Base-by-base conservation (phyloP, 1,284 basidiomycete genomes). In the Baeospora myosura region DNA sequence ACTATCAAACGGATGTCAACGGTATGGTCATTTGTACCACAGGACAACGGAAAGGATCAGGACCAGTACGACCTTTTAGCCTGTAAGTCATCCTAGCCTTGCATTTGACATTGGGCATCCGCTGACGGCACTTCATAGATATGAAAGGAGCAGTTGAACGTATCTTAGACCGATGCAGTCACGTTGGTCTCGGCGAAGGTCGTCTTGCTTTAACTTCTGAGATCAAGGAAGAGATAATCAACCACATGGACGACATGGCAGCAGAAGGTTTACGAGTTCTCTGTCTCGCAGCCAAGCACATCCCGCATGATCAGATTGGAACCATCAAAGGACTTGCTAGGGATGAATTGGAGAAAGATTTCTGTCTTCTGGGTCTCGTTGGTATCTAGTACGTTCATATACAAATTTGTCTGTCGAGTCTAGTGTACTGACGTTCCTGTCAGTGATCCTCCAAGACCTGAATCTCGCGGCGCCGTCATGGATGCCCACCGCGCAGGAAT, bases 371-470 rank as follows among this genome's bases (percentile, higher is more conserved):
- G 5, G 81, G 76, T 6, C 64, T 85, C 1, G 76, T 71, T 8
- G 82, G 81, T 23, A 28, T 37, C 8, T 37, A 37, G 12, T 8
- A 8, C 16, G 12, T 33, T 33, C 32, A 17, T 8, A 7, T 33
- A 14, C 8, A 8, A 11, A 17, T 7, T 8, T 33, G 20, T 7
- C 12, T 8, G 16, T 18, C 16, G 7, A 17, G 16, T 8, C 32
- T 33, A 17, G 20, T 17, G 20, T 7, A 7, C 8, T 14, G 12
- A 7, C 7, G 12, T 33, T 33, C 12, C 12, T 40, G 77, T 86
- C 44, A 80, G 70, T 51, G 82, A 86, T 54, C 82, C 82, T 11
- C 83, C 82, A n/a, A 69, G 82, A 28, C 75, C 74, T 8, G 80
- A 85, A 53, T 76, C 76, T 2, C 62, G 71, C 2, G 72, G 69